Evolutionary conservation across 495 filamentous ascomycete species (phyloP).

Genomic region (Daldinia grandis): DNA sequence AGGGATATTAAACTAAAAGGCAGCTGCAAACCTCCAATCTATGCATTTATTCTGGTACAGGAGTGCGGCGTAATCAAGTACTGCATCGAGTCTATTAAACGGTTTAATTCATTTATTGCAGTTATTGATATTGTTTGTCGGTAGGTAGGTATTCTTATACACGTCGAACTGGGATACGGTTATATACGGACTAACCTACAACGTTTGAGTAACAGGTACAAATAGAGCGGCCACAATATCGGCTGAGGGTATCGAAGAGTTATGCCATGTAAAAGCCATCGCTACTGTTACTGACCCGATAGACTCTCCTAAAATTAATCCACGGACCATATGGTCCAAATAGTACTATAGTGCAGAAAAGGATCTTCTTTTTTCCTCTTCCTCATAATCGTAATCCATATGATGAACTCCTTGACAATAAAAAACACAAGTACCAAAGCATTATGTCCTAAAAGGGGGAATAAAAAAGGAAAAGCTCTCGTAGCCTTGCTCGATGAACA

Average conservation of each 20-base stretch:
- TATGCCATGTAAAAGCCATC: constrained; percentile 17
- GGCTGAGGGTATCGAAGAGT: constrained; percentile 40
- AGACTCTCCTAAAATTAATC: neutral
- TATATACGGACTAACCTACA: constrained; percentile 27
- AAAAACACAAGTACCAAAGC: constrained; percentile 16
- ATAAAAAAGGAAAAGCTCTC: constrained; percentile 1
- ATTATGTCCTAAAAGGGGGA: constrained; percentile 20
- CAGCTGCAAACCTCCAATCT: neutral
- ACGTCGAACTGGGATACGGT: neutral
- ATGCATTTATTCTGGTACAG: neutral
- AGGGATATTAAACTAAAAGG: neutral
- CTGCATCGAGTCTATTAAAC: neutral
- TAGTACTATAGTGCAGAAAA: constrained; percentile 10
- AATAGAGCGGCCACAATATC: constrained; percentile 15
- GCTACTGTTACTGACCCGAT: neutral
- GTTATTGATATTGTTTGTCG: neutral
- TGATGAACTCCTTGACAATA: constrained; percentile 7
- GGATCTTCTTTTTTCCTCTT: constrained; percentile 9
- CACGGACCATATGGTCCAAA: constrained; percentile 7
- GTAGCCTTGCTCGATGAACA: constrained; percentile 12
- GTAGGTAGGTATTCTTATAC: no score
- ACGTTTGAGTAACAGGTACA: constrained; percentile 28
- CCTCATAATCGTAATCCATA: constrained; percentile 40
- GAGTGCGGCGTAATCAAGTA: neutral
- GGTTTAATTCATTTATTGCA: neutral